These are phyloP conservation scores for Toxicodendron radicans DNA, from an alignment of 345 rosid genomes.

Conservation along the genomic window DNA sequence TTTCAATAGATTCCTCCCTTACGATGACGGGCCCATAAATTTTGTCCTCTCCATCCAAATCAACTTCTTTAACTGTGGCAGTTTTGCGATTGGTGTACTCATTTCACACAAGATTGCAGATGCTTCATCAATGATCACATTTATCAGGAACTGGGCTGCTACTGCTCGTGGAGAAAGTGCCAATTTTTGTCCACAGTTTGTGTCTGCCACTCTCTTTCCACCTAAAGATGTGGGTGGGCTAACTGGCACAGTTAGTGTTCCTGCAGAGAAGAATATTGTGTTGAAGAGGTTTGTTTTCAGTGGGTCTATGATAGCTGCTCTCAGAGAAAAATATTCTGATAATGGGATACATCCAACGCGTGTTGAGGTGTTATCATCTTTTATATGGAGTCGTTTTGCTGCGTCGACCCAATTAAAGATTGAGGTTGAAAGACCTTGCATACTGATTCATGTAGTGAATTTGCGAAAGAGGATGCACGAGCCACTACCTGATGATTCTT, in stretches of 20 bases:
- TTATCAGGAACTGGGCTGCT: constrained; percentile 13
- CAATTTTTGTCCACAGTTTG: constrained; percentile 24
- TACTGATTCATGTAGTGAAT: constrained; percentile 40
- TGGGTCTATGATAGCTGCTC: constrained; percentile 23
- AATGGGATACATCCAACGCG: constrained; percentile 27
- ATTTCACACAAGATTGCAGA: constrained; percentile 8
- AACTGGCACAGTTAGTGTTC: constrained; percentile 18
- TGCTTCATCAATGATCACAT: constrained; percentile 3
- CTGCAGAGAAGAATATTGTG: constrained; percentile 33
- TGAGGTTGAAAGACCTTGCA: constrained; percentile 11
- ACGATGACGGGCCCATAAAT: not conserved
- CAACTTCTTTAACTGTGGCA: constrained; percentile 1
- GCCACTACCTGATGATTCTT: constrained; percentile 31
- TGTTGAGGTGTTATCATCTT: constrained; percentile 41
- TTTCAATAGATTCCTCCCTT: not conserved
- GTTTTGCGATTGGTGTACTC: not conserved
- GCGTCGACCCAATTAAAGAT: constrained; percentile 28
- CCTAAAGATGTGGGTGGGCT: constrained; percentile 25
- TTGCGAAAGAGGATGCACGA: constrained; percentile 36
- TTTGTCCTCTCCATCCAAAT: constrained; percentile 4
- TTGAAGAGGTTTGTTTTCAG: constrained; percentile 42
- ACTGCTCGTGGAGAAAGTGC: constrained; percentile 14
- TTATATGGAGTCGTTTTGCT: constrained; percentile 44
- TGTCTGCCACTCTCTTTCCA: constrained; percentile 41
- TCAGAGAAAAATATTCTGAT: constrained; percentile 29